Percentiles rank a stretch among this genome's conserved stretches.
These are phyloP conservation scores for Talaromyces sp. DNA, from an alignment of 2,329 filamentous ascomycete species.

Conservation along the genomic window DNA sequence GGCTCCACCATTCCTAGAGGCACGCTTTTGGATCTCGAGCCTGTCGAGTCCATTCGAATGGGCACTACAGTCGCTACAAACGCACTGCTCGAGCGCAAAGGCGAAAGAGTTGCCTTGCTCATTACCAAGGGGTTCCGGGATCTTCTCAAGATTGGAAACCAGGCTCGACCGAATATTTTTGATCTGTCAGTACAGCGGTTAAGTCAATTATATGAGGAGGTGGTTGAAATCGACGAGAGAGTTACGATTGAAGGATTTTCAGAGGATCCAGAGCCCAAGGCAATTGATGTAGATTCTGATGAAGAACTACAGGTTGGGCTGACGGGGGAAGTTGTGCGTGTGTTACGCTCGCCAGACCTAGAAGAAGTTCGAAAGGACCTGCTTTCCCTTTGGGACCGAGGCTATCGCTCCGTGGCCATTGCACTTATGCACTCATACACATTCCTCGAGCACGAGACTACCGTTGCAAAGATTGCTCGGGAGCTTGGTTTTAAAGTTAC, in stretches of 20 bases:
- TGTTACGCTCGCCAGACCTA: slow-evolving; percentile 57
- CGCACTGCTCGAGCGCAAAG: slow-evolving; percentile 78
- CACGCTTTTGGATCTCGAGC: slow-evolving; percentile 19
- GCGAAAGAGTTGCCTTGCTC: slow-evolving; percentile 75
- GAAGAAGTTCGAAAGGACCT: slow-evolving; percentile 54
- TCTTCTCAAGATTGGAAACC: slow-evolving; percentile 78
- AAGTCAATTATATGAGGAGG: slow-evolving; percentile 43
- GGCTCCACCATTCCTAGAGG: slow-evolving; percentile 21
- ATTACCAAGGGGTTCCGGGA: slow-evolving; percentile 82
- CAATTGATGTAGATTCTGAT: slow-evolving; percentile 21
- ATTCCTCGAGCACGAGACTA: slow-evolving; percentile 73
- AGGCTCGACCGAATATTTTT: slow-evolving; percentile 80
- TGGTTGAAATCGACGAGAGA: slow-evolving; percentile 25
- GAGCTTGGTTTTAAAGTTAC: slow-evolving; percentile 75
- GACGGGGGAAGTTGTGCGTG: slow-evolving; percentile 60
- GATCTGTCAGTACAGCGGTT: slow-evolving; percentile 78
- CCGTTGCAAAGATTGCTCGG: slow-evolving; percentile 68
- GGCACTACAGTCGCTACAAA: slow-evolving; percentile 89
- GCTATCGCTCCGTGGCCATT: slow-evolving; percentile 36
- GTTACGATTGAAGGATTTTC: slow-evolving; percentile 48
- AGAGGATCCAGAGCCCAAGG: slow-evolving; percentile 24
- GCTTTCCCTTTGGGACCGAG: slow-evolving; percentile 45
- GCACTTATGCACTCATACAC: slow-evolving; percentile 78
- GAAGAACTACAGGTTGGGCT: slow-evolving; percentile 45
- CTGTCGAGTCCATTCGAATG: slow-evolving; percentile 63